phyloP scores from a whole-genome alignment of 1,139 yeast genomes.

The Pichia sp. region DNA sequence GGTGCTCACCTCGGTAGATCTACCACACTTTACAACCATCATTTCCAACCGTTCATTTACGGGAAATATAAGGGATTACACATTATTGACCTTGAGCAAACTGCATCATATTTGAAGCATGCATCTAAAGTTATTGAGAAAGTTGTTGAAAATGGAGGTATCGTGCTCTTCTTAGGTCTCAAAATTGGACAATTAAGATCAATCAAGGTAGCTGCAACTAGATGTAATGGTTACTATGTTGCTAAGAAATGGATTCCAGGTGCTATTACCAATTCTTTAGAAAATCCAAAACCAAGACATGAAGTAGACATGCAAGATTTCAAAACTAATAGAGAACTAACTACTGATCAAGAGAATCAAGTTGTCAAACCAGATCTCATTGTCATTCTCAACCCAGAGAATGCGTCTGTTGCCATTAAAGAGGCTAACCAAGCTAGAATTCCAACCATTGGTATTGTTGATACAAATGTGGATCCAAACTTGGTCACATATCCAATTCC shows the following conservation, averaged over 20 bases:
- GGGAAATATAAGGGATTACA: conserved; percentile 88
- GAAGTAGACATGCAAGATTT: conserved; percentile 65
- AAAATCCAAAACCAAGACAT: conserved; percentile 58
- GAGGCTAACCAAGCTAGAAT: conserved; percentile 81
- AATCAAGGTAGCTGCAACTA: conserved; percentile 70
- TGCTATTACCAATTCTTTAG: conserved; percentile 77
- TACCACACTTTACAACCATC: conserved; percentile 70
- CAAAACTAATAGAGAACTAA: conserved; percentile 51
- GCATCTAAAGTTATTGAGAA: conserved; percentile 79
- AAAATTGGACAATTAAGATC: conserved; percentile 69
- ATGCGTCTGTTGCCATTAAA: conserved; percentile 69
- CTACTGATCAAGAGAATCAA: conserved; percentile 35
- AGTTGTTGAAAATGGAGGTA: conserved; percentile 77
- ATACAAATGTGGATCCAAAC: conserved; percentile 89
- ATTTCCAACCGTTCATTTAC: conserved; percentile 78
- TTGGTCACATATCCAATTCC: conserved; percentile 91
- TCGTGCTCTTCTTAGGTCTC: conserved; percentile 80
- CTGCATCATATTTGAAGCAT: conserved; percentile 64
- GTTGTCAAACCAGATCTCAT: conserved; percentile 83
- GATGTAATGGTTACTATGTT: conserved; percentile 76
- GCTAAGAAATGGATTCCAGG: conserved; percentile 93
- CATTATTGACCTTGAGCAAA: conserved; percentile 81
- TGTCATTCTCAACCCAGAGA: conserved; percentile 81
- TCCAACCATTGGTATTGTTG: conserved; percentile 92
- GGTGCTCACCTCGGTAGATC: conserved; percentile 96